A percentile compares a stretch with the other conserved stretches of the same genome.
Evolutionary conservation across 306 rosid genomes (phyloP).

Genomic region (Morella rubra): DNA sequence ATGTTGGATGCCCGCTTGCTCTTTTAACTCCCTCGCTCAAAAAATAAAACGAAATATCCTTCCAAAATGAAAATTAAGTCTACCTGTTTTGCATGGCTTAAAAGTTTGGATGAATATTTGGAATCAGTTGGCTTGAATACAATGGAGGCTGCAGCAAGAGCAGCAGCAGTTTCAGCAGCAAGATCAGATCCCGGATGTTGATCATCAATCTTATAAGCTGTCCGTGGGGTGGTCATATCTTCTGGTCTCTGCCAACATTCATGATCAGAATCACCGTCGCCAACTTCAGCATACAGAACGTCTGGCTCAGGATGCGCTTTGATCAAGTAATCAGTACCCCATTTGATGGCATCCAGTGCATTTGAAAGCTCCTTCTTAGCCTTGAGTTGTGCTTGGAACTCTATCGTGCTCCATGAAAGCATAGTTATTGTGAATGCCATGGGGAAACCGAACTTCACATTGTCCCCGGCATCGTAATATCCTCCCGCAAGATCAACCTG

Average conservation of each 20-base stretch:
- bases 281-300: constrained; percentile 47
- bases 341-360: constrained; percentile 47
- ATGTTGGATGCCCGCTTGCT: no score
- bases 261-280: constrained; percentile 57
- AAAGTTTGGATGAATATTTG: constrained; percentile 27
- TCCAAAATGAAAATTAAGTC: no score
- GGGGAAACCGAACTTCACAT: constrained; percentile 60
- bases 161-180: constrained; percentile 65
- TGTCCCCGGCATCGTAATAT: constrained; percentile 16
- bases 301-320: constrained; percentile 51
- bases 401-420: constrained; percentile 71
- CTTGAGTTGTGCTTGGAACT: constrained; percentile 32
- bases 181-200: constrained; percentile 60
- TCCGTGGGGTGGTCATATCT: constrained; percentile 58
- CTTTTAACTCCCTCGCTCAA: no score
- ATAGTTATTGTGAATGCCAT: constrained; percentile 63
- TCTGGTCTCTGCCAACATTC: constrained; percentile 68
- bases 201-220: constrained; percentile 29
- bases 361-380: constrained; percentile 32
- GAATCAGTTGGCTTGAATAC: constrained; percentile 27
- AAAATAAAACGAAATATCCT: no score
- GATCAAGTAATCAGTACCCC: constrained; percentile 67
- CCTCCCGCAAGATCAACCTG: constrained; percentile 62
- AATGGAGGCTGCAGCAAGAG: constrained; percentile 62
- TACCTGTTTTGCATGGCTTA: constrained; percentile 52